A percentile compares a stretch with the other conserved stretches of the same genome.
These are phyloP conservation scores for Ophiostoma sp. DNA, from an alignment of 2,329 filamentous ascomycete genomes.

Conservation along the genomic window DNA sequence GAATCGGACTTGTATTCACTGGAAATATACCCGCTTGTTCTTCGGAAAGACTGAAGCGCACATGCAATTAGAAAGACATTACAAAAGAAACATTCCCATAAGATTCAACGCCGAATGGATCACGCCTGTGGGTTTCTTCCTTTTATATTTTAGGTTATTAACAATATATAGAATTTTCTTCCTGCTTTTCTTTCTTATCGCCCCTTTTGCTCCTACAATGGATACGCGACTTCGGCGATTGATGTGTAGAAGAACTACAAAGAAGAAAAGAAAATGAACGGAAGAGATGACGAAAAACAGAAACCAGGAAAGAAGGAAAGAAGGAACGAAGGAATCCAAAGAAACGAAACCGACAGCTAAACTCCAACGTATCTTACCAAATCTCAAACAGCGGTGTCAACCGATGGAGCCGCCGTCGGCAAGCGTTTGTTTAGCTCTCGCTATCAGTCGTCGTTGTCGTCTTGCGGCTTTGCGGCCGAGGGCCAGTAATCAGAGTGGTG, in stretches of 20 bases:
- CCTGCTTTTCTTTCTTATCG: not conserved
- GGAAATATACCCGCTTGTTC: too few species aligned
- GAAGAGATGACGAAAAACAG: not conserved
- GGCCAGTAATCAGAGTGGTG: not conserved
- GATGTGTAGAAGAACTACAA: not conserved
- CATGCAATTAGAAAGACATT: too few species aligned
- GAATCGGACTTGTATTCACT: too few species aligned
- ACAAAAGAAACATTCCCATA: too few species aligned
- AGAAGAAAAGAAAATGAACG: not conserved
- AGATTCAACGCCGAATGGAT: too few species aligned
- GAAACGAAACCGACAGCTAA: not conserved
- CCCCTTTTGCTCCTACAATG: not conserved
- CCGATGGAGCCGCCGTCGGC: not conserved
- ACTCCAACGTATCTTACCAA: not conserved
- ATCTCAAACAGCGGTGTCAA: conserved; percentile 4
- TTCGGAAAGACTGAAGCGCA: too few species aligned
- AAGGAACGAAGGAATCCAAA: not conserved
- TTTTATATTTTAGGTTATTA: not conserved
- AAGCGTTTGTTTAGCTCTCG: not conserved
- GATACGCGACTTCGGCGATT: not conserved
- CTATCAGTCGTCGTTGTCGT: not conserved
- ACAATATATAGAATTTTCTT: not conserved
- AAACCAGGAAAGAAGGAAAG: not conserved
- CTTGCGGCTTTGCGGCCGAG: not conserved
- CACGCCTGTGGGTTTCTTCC: not conserved